phyloP scores from a whole-genome alignment of 805 yeast genomes.

The Monosporozyma aerobia region DNA sequence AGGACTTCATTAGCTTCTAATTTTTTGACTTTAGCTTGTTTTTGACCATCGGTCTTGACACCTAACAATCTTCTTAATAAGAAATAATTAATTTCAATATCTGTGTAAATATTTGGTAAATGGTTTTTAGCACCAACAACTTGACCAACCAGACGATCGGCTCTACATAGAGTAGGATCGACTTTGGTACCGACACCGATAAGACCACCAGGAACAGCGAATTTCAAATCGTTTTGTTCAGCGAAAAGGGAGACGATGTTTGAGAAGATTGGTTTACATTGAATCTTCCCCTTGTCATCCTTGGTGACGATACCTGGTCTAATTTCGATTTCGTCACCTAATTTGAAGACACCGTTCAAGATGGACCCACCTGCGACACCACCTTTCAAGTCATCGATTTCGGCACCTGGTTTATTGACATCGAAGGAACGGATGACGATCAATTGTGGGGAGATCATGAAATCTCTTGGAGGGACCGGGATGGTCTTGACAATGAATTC shows the following conservation, averaged over 20 bases:
- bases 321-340: slow-evolving; percentile 97
- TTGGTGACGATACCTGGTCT: slow-evolving; percentile 98
- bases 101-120: slow-evolving; percentile 92
- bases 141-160: slow-evolving; percentile 98
- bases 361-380: slow-evolving; percentile 99
- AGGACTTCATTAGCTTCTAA: slow-evolving; percentile 89
- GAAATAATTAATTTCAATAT: slow-evolving; percentile 95
- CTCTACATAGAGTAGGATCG: slow-evolving; percentile 98
- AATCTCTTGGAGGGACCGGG: slow-evolving; percentile 95
- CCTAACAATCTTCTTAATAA: slow-evolving; percentile 93
- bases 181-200: slow-evolving; percentile 99
- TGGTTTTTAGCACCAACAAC: slow-evolving; percentile 97
- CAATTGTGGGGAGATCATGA: slow-evolving; percentile 84
- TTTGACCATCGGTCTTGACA: slow-evolving; percentile 96
- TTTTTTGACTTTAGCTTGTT: slow-evolving; percentile 93
- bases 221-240: slow-evolving; percentile 93
- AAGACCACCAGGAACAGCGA: slow-evolving; percentile 99
- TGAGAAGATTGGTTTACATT: slow-evolving; percentile 92
- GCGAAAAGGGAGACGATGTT: slow-evolving; percentile 91
- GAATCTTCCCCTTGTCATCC: slow-evolving; percentile 78
- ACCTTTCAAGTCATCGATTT: slow-evolving; percentile 92
- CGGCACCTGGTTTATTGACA: slow-evolving; percentile 98
- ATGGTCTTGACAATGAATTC: slow-evolving; percentile 87
- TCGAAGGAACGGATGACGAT: slow-evolving; percentile 97
- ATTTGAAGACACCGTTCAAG: slow-evolving; percentile 89